Evolutionary conservation across 331 rosid genomes (phyloP).

Genomic region (Acacia concinna): DNA sequence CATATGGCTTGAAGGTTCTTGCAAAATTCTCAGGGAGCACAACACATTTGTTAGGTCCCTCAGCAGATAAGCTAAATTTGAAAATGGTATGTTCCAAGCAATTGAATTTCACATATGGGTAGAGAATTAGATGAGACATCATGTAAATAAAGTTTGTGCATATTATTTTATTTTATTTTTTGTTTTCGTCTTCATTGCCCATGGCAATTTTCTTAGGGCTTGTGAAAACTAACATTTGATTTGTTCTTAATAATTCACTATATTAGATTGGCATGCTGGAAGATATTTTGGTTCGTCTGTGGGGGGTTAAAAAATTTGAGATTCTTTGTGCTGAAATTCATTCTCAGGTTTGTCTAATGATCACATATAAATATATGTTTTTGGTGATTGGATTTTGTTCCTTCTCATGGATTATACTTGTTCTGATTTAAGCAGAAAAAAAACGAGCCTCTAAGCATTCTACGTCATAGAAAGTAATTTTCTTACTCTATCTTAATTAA

Average conservation of each 20-base stretch:
- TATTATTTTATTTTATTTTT: neutral
- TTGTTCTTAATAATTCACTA: slow-evolving; percentile 13
- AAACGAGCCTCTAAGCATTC: slow-evolving; percentile 32
- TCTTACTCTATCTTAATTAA: slow-evolving; percentile 28
- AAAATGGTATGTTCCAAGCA: slow-evolving; percentile 46
- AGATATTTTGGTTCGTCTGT: slow-evolving; percentile 57
- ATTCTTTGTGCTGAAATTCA: slow-evolving; percentile 61
- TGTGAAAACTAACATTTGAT: slow-evolving; percentile 1
- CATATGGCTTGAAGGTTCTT: slow-evolving; percentile 57
- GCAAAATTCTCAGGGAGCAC: slow-evolving; percentile 46
- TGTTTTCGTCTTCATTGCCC: slow-evolving; percentile 18
- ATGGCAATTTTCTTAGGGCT: neutral
- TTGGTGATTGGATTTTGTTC: neutral
- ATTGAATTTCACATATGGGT: neutral
- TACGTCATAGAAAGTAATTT: slow-evolving; percentile 62
- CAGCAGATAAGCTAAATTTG: slow-evolving; percentile 52
- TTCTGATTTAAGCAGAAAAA: slow-evolving; percentile 43
- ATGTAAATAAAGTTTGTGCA: slow-evolving; percentile 13
- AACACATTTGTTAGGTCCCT: slow-evolving; percentile 61
- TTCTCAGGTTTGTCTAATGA: slow-evolving; percentile 67
- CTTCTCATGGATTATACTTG: slow-evolving; percentile 38
- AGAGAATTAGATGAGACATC: slow-evolving; percentile 17
- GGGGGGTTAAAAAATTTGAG: slow-evolving; percentile 60
- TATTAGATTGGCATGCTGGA: slow-evolving; percentile 66
- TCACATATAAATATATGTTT: slow-evolving; percentile 8